Evolutionary conservation across 163 green algal genomes (phyloP).

Genomic region (Chlamydomonas reinhardtii): DNA sequence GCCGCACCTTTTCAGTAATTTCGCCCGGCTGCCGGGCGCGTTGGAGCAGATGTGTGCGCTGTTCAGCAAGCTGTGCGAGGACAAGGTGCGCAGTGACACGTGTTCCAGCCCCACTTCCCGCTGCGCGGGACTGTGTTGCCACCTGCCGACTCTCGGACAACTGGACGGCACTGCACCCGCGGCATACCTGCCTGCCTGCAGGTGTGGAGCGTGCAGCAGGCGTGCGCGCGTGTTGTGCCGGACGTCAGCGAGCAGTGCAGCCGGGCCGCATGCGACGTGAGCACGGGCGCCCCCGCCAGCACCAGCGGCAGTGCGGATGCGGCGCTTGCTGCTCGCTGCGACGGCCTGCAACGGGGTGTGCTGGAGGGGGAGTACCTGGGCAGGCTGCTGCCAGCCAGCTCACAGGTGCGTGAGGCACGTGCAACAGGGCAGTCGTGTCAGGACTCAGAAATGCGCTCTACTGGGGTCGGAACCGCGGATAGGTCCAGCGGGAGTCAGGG

Average conservation of each 20-base stretch:
- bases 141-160: too few species aligned
- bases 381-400: neutral
- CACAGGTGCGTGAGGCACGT: neutral
- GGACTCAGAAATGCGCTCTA: too few species aligned
- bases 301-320: neutral
- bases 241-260: slow-evolving; percentile 1
- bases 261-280: neutral
- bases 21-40: neutral
- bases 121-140: too few species aligned
- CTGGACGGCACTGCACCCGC: too few species aligned
- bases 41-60: slow-evolving; percentile 17
- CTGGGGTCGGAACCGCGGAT: too few species aligned
- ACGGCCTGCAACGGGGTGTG: slow-evolving; percentile 15
- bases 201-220: slow-evolving; percentile 41
- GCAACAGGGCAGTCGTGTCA: too few species aligned
- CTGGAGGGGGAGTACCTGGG: neutral
- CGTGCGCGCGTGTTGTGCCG: neutral
- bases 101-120: too few species aligned
- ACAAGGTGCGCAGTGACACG: neutral
- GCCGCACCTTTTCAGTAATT: slow-evolving; percentile 2
- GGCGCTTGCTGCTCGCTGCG: neutral
- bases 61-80: slow-evolving; percentile 6
- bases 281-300: too few species aligned
- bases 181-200: neutral
- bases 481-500: too few species aligned